phyloP scores from a whole-genome alignment of 2,329 filamentous ascomycete genomes.

The Fulvia fulva region DNA sequence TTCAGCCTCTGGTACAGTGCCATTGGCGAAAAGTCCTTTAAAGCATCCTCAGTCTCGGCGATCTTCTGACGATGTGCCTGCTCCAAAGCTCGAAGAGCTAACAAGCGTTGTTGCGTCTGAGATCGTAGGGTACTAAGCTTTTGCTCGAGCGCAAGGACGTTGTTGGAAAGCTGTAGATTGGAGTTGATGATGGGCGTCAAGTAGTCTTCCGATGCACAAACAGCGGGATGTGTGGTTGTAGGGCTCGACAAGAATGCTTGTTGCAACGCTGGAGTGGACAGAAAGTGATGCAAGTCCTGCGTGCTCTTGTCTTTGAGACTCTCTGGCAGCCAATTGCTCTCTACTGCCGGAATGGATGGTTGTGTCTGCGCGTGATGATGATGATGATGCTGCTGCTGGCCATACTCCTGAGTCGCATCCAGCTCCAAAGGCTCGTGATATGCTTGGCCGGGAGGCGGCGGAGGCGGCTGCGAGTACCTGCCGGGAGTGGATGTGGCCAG shows the following conservation, averaged over 20 bases:
- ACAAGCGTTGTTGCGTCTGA: slow-evolving; percentile 72
- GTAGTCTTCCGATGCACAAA: slow-evolving; percentile 60
- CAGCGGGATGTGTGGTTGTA: slow-evolving; percentile 66
- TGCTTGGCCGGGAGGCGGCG: slow-evolving; percentile 38
- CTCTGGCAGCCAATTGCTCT: slow-evolving; percentile 72
- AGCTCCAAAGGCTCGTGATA: slow-evolving; percentile 27
- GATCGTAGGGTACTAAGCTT: slow-evolving; percentile 60
- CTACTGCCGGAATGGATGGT: slow-evolving; percentile 26
- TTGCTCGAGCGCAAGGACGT: slow-evolving; percentile 58
- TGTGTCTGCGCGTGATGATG: slow-evolving; percentile 11
- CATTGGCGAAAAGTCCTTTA: slow-evolving; percentile 80
- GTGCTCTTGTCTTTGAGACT: slow-evolving; percentile 70
- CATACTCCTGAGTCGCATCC: slow-evolving; percentile 20
- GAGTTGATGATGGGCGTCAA: slow-evolving; percentile 63
- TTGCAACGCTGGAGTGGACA: slow-evolving; percentile 63
- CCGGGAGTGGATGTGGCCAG: slow-evolving; percentile 40
- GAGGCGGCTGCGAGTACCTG: slow-evolving; percentile 43
- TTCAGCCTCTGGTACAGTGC: slow-evolving; percentile 78
- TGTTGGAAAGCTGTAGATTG: slow-evolving; percentile 67
- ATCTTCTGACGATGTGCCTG: slow-evolving; percentile 90
- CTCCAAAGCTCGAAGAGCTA: slow-evolving; percentile 81
- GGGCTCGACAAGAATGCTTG: slow-evolving; percentile 68
- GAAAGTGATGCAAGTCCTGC: slow-evolving; percentile 64
- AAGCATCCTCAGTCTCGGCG: slow-evolving; percentile 77
- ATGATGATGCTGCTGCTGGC: slow-evolving; percentile 13